Conservation (phyloP, 352 stramenopile species). For the Globisporangium megalacanthum region DNA sequence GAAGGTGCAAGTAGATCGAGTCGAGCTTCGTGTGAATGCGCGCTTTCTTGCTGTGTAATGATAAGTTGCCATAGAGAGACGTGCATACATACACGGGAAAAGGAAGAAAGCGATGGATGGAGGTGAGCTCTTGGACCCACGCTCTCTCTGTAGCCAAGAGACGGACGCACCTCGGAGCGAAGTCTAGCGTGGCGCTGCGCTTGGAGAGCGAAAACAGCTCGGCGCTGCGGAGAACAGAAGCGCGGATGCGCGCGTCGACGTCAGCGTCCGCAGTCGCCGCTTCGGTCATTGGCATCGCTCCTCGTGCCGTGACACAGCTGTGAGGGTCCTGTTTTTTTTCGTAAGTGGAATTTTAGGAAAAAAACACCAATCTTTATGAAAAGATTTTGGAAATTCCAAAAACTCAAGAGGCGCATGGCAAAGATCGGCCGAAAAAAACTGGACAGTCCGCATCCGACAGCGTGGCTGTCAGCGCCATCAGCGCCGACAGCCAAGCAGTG, state of each 20-base stretch:
- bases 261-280: neutral
- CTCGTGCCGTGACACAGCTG: too few relatives aligned
- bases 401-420: too few relatives aligned
- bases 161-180: slow-evolving; percentile 42
- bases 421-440: too few relatives aligned
- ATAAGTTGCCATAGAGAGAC: neutral
- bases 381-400: too few relatives aligned
- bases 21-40: slow-evolving; percentile 63
- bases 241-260: slow-evolving; percentile 42
- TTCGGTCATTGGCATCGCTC: too few relatives aligned
- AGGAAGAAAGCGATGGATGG: neutral
- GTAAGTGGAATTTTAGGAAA: too few relatives aligned
- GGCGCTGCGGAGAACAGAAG: slow-evolving; percentile 58
- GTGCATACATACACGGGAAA: slow-evolving; percentile 3
- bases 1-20: slow-evolving; percentile 48
- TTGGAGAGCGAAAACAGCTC: slow-evolving; percentile 75
- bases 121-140: neutral
- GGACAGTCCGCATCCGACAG: too few relatives aligned
- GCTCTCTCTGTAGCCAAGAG: neutral
- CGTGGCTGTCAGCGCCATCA: too few relatives aligned
- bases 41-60: slow-evolving; percentile 77
- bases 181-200: slow-evolving; percentile 43
- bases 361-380: too few relatives aligned
- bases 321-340: too few relatives aligned
- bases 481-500: too few relatives aligned